phyloP scores from a whole-genome alignment of 1,284 basidiomycete genomes.

The Austroboletus novae-zelandiae region DNA sequence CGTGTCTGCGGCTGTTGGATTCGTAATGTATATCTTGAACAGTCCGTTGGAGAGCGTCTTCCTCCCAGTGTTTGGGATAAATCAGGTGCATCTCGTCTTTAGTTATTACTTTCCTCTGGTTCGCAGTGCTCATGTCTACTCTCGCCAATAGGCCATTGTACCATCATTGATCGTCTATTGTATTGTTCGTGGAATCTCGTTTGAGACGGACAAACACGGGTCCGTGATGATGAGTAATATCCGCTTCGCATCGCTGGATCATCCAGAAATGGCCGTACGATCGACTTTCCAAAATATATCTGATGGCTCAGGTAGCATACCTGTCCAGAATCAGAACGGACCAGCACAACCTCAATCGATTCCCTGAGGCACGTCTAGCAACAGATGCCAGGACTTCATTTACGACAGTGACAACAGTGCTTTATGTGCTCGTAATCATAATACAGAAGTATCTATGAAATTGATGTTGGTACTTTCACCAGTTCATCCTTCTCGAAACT shows the following conservation, averaged over 20 bases:
- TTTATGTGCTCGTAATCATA: too few species aligned
- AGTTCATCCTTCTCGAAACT: constrained; percentile 11
- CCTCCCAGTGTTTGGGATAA: constrained; percentile 16
- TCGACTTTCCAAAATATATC: not conserved
- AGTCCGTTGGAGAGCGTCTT: constrained; percentile 21
- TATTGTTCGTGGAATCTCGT: constrained; percentile 16
- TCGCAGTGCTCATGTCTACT: not conserved
- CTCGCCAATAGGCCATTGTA: constrained; percentile 7
- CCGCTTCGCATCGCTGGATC: not conserved
- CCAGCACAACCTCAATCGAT: not conserved
- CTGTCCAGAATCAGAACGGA: not conserved
- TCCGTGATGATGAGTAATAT: not conserved
- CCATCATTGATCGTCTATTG: constrained; percentile 23
- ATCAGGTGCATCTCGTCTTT: constrained; percentile 10
- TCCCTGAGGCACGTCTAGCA: not conserved
- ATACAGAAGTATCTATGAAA: too few species aligned
- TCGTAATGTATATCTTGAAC: constrained; percentile 18
- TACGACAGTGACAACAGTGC: too few species aligned
- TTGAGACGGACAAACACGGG: constrained; percentile 8
- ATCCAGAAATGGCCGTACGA: not conserved
- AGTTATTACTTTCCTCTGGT: not conserved
- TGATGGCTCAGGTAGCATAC: not conserved
- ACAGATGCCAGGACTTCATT: too few species aligned
- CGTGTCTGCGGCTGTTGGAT: constrained; percentile 4
- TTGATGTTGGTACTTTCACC: too few species aligned